Evolutionary conservation across 345 rosid species (phyloP).

Genomic region (Melaleuca alternifolia): DNA sequence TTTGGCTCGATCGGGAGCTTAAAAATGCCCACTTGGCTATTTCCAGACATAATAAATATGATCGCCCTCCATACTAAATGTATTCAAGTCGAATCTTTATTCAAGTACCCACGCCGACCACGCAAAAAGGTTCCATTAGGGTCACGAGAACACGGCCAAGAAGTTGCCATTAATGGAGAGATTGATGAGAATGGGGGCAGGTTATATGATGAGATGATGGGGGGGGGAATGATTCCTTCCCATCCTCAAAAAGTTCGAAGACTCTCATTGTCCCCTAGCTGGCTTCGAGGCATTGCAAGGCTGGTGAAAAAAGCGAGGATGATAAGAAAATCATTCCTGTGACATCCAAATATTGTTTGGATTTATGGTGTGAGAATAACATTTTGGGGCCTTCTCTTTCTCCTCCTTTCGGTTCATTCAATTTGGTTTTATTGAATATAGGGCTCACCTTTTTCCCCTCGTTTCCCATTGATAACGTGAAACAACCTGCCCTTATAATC

Average conservation of each 20-base stretch:
- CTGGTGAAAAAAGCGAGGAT: background rate
- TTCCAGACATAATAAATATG: background rate
- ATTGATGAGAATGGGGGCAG: background rate
- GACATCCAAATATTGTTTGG: background rate
- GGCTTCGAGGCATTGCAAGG: background rate
- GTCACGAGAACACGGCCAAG: background rate
- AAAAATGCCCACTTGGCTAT: background rate
- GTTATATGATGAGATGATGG: background rate
- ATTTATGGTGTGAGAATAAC: background rate
- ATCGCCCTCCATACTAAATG: background rate
- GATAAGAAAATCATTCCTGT: background rate
- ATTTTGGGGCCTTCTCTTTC: background rate
- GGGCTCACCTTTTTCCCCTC: background rate
- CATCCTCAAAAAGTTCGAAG: background rate
- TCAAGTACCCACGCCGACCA: background rate
- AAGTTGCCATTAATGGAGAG: background rate
- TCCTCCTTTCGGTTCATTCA: background rate
- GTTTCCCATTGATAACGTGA: background rate
- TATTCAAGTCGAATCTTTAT: background rate
- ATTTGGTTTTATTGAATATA: background rate
- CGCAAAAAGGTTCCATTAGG: background rate
- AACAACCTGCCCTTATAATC: background rate
- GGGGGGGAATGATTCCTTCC: background rate
- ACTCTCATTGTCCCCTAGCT: background rate
- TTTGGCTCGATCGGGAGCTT: background rate